These are phyloP conservation scores for Sclerotinia nivalis DNA, from an alignment of 2,329 filamentous ascomycete genomes.

Conservation along the genomic window DNA sequence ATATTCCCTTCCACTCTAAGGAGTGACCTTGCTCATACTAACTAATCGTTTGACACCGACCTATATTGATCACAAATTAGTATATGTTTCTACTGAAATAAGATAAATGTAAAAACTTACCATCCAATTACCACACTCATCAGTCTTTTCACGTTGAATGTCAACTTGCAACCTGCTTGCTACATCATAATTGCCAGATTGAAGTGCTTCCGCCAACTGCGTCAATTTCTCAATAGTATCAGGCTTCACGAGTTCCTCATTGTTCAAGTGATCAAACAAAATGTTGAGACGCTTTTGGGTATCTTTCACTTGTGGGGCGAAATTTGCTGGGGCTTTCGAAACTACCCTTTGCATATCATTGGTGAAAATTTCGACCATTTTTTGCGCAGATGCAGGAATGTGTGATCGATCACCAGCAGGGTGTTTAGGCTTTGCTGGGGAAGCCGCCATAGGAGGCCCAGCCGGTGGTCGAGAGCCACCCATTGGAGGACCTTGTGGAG, in stretches of 20 bases:
- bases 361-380: conserved; percentile 77
- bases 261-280: conserved; percentile 97
- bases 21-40: conserved; percentile 76
- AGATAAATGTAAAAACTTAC: conserved; percentile 52
- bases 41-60: conserved; percentile 76
- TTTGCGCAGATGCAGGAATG: conserved; percentile 74
- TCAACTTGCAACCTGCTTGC: conserved; percentile 71
- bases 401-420: conserved; percentile 87
- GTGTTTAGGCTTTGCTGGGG: conserved; percentile 63
- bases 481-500: conserved; percentile 41
- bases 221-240: conserved; percentile 71
- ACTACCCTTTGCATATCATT: conserved; percentile 89
- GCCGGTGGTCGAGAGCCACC: conserved; percentile 49
- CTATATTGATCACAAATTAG: conserved; percentile 51
- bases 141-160: conserved; percentile 73
- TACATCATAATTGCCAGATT: conserved; percentile 66
- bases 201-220: conserved; percentile 64
- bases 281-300: conserved; percentile 90
- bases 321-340: conserved; percentile 78
- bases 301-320: conserved; percentile 86
- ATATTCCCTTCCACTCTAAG: conserved; percentile 39
- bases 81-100: conserved; percentile 3
- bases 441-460: conserved; percentile 39
- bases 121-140: conserved; percentile 87
- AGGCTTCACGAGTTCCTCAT: conserved; percentile 82